Base-by-base conservation (phyloP, 1,284 basidiomycete genomes). In the Ganoderma leucocontextum region DNA sequence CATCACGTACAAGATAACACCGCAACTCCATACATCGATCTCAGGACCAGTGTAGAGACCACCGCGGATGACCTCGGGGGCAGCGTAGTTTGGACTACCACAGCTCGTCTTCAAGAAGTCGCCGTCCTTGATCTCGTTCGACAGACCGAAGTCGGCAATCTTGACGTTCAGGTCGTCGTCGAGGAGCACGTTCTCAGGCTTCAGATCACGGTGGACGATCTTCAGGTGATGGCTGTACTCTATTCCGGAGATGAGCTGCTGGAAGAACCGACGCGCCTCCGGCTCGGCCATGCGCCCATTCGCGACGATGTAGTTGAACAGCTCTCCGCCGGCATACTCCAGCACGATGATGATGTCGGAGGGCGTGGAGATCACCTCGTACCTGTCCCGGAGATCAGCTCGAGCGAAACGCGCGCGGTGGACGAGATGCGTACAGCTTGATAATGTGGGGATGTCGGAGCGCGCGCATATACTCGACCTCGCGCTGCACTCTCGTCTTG, bases 11-110 rank as follows among this genome's bases (percentile, higher is more conserved):
- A 98, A 87, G 75, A 98, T 98, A 41, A 98, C 96, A 0, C 96
- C 96, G 67, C 94, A 94, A 75, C 93, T 95, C 96, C 96, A 98
- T n/a, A 98, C 95, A 75, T 98, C 96, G 75, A 98, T 97, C 80
- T 97, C 96, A 0, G 96, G 96, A 0, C 96, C 96, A 1, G 95
- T 95, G 78, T 98, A 98, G 9, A 97, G 85, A 68, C 94, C 94
- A 17, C 96, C 96, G 29, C 92, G 88, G 75, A 98, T 97, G 75
- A 98, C 96, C 77, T 98, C 96, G 1, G 96, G 96, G 0, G 96
- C 96, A 64, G 96, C 96, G 75, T 98, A 98, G 80, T 98, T 98
- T 0, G 96, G 96, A 78, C 94, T 96, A 1, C 96, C 96, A 79
- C 96, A 98, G 74, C 94, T 96, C 10, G 96, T 98, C 77, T 95